Evolutionary conservation across 148 eudicot genomes (phyloP).

Genomic region (Cornus florida): DNA sequence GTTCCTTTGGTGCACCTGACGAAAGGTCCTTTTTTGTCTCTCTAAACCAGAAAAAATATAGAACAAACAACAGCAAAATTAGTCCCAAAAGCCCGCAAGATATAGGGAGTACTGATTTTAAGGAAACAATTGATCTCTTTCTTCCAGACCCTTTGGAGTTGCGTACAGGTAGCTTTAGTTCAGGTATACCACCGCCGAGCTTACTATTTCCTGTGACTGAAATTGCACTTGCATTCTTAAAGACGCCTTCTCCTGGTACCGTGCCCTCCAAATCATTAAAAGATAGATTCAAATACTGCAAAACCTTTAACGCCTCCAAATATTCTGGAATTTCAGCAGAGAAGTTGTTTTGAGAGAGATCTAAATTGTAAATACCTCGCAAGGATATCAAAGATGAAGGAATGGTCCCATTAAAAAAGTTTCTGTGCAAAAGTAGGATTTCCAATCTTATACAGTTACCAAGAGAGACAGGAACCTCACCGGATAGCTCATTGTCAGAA

Average conservation of each 20-base stretch:
- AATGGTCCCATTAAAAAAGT: slow-evolving; percentile 31
- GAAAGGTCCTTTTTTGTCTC: neutral
- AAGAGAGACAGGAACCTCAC: slow-evolving; percentile 25
- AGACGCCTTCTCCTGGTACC: slow-evolving; percentile 28
- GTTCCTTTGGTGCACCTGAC: neutral
- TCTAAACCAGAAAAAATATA: neutral
- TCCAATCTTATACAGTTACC: slow-evolving; percentile 19
- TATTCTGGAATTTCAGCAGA: slow-evolving; percentile 32
- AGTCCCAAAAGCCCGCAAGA: neutral
- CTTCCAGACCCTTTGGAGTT: neutral
- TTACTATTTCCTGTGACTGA: slow-evolving; percentile 27
- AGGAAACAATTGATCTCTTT: neutral
- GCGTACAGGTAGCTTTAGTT: slow-evolving; percentile 23
- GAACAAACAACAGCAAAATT: neutral
- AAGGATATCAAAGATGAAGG: slow-evolving; percentile 20
- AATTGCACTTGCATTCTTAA: slow-evolving; percentile 21
- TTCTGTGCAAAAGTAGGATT: slow-evolving; percentile 16
- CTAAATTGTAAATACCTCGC: slow-evolving; percentile 17
- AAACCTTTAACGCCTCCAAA: slow-evolving; percentile 4
- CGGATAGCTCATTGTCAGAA: slow-evolving; percentile 21
- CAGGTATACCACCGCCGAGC: slow-evolving; percentile 35
- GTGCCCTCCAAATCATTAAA: slow-evolving; percentile 38
- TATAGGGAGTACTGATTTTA: neutral
- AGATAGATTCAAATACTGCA: slow-evolving; percentile 18
- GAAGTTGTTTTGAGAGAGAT: slow-evolving; percentile 33